A percentile compares a stretch with the other conserved stretches of the same genome.
These are phyloP conservation scores for Mucor lusitanicus DNA, from an alignment of 371 early-diverging fungal genomes.

Conservation along the genomic window DNA sequence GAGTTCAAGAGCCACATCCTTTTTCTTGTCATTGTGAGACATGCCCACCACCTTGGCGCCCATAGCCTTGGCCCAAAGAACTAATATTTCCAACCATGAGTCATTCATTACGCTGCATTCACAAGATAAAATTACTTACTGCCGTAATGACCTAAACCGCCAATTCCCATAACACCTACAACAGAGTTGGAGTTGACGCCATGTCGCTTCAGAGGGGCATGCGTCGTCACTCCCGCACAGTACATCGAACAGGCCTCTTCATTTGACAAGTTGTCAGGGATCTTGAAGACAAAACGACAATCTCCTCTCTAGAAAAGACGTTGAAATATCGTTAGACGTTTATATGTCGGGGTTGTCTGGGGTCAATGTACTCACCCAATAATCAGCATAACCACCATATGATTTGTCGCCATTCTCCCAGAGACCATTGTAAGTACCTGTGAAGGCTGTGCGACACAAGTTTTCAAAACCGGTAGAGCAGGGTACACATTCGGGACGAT, in stretches of 20 bases:
- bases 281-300: constrained; percentile 48
- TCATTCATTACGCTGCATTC: too few relatives aligned
- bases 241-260: constrained; percentile 55
- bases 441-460: constrained; percentile 43
- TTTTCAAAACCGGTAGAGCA: constrained; percentile 29
- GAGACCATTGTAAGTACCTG: constrained; percentile 59
- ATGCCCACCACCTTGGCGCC: constrained; percentile 65
- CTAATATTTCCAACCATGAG: neutral
- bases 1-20: constrained; percentile 31
- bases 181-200: constrained; percentile 49
- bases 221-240: constrained; percentile 64
- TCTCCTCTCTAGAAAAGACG: constrained; percentile 32
- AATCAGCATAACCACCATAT: constrained; percentile 65
- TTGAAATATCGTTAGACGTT: neutral
- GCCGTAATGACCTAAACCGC: constrained; percentile 77
- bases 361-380: constrained; percentile 33
- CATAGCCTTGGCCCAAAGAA: constrained; percentile 56
- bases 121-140: neutral
- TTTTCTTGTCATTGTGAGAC: constrained; percentile 36
- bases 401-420: constrained; percentile 55
- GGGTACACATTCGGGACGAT: constrained; percentile 19
- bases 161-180: constrained; percentile 57
- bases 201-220: constrained; percentile 56
- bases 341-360: too few relatives aligned
- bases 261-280: constrained; percentile 57